Base-by-base conservation (phyloP, 2,329 filamentous ascomycete genomes). In the Beauveria sp. region DNA sequence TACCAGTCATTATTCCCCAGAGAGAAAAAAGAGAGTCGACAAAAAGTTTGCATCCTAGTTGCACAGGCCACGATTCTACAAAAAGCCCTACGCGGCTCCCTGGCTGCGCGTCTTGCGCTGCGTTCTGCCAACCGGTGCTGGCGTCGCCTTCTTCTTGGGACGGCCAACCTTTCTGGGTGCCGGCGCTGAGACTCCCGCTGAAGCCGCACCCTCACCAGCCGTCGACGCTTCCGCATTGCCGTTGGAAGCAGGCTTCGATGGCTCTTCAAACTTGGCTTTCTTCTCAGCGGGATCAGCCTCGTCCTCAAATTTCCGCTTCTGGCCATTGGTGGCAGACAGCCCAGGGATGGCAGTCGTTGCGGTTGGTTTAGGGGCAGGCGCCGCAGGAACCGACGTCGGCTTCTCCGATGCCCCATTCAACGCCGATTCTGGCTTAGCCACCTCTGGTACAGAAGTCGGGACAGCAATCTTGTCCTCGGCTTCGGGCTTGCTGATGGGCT, bases 41-140 rank as follows among this genome's bases (percentile, higher is more conserved):
- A 10, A 43, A 18, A 20, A 20, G 3, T 43, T 20, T n/a, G 18
- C 28, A 8, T 24, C 16, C 7, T 38, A 38, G 16, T 26, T n/a
- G 28, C 5, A 8, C 22, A 24, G 14, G 1, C 20, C 10, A 42
- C 10, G 7, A 5, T 3, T 6, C 18, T 2, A 8, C 20, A 22
- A 61, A 18, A 50, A 31, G 1, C 20, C 65, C 49, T 75, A 72
- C 7, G 69, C 73, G 2, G 74, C 72, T 0, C 76, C 76, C 65
- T 78, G 76, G 63, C 76, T 78, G 54, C 76, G 71, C 8, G 76
- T 78, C 73, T 77, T 77, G 49, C 76, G 72, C 51, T 71, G 70
- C 7, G 76, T 76, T 61, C 63, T 72, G 20, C 76, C 76, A 18
- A 72, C 72, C 2, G 65, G 59, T 0, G 72, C 67, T 22, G 66